phyloP scores from a whole-genome alignment of 345 rosid species.

The Rhodomyrtus tomentosa region DNA sequence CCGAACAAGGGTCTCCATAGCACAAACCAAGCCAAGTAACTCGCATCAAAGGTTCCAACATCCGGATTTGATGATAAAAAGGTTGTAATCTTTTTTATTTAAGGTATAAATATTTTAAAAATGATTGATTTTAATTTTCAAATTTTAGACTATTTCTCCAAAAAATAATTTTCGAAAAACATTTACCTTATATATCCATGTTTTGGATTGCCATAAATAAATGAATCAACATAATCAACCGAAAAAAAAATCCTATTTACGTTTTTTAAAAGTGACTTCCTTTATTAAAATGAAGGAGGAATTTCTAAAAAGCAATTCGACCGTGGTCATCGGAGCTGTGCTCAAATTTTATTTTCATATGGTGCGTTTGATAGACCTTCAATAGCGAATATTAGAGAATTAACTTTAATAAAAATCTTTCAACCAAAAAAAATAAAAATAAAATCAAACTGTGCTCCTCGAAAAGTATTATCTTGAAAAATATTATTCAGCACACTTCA shows the following conservation, averaged over 20 bases:
- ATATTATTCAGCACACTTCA: not conserved
- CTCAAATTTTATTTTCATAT: not conserved
- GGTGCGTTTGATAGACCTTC: not conserved
- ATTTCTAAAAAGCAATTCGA: no score
- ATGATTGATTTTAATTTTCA: no score
- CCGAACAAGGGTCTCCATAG: no score
- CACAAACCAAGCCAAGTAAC: no score
- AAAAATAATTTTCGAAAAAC: not conserved
- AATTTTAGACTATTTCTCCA: not conserved
- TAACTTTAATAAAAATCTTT: not conserved
- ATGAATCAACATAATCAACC: not conserved
- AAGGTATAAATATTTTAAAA: no score
- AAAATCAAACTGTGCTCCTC: not conserved
- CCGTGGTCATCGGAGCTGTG: not conserved
- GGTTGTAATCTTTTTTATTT: no score
- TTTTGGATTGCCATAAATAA: not conserved
- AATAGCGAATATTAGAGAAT: not conserved
- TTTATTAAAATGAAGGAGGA: not conserved
- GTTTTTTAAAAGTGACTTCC: not conserved
- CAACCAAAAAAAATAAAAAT: not conserved
- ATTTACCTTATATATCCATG: no score
- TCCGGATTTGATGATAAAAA: no score
- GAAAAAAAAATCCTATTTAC: not conserved
- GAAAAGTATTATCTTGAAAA: not conserved
- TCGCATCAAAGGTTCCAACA: no score